These are phyloP conservation scores for Pichia occidentalis DNA, from an alignment of 805 yeast genomes.

Conservation along the genomic window DNA sequence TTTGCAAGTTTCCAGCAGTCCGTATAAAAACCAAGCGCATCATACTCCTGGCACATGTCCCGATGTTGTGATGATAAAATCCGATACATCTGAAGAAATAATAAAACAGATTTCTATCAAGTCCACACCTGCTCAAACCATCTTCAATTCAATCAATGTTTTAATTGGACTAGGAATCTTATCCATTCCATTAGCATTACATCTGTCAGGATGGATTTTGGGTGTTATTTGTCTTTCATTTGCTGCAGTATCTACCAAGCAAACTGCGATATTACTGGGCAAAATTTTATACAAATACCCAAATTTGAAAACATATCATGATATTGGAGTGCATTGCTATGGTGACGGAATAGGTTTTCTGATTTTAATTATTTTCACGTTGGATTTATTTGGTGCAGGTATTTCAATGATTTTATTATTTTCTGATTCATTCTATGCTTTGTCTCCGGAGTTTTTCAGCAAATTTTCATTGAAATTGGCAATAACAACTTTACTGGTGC, in stretches of 20 bases:
- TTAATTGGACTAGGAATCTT: slow-evolving; percentile 71
- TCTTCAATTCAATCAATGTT: slow-evolving; percentile 72
- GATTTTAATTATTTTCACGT: slow-evolving; percentile 43
- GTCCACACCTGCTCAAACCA: slow-evolving; percentile 67
- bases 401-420: slow-evolving; percentile 52
- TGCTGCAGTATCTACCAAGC: slow-evolving; percentile 44
- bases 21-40: too few relatives aligned
- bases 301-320: slow-evolving; percentile 47
- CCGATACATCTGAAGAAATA: slow-evolving; percentile 3
- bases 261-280: slow-evolving; percentile 51
- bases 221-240: slow-evolving; percentile 39
- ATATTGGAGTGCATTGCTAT: slow-evolving; percentile 45
- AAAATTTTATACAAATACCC: slow-evolving; percentile 36
- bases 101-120: slow-evolving; percentile 26
- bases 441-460: slow-evolving; percentile 38
- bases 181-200: slow-evolving; percentile 65
- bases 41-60: slow-evolving; percentile 1
- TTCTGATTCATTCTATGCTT: slow-evolving; percentile 49
- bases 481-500: slow-evolving; percentile 35
- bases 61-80: slow-evolving; percentile 1
- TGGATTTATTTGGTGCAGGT: slow-evolving; percentile 58
- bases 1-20: too few relatives aligned
- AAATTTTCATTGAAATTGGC: slow-evolving; percentile 36
- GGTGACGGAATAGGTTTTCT: slow-evolving; percentile 39
- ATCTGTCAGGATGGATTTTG: slow-evolving; percentile 58